A percentile compares a stretch with the other conserved stretches of the same genome.
Evolutionary conservation across 2,329 filamentous ascomycete genomes (phyloP).

Genomic region (Claviceps lovelessii): DNA sequence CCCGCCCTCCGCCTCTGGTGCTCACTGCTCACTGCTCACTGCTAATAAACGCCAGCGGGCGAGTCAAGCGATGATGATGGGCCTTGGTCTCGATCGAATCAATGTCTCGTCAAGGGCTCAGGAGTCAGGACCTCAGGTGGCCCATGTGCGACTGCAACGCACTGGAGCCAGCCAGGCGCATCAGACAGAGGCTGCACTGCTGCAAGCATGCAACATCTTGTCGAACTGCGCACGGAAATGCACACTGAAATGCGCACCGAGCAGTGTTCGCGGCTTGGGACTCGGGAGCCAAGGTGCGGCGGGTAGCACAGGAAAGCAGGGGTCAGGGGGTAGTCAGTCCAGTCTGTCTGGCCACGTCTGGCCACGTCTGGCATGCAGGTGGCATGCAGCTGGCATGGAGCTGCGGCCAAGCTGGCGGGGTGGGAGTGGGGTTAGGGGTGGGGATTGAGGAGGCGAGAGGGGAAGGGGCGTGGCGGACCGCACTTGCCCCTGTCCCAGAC

Average conservation of each 20-base stretch:
- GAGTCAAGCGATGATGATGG: too few species aligned
- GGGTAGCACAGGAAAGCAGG: not conserved
- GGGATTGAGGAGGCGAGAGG: too few species aligned
- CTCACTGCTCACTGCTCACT: too few species aligned
- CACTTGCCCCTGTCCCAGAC: not conserved
- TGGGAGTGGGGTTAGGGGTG: too few species aligned
- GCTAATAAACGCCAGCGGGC: too few species aligned
- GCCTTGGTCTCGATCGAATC: not conserved
- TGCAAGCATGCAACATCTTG: not conserved
- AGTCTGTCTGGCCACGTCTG: not conserved
- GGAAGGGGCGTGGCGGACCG: too few species aligned
- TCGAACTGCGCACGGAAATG: not conserved
- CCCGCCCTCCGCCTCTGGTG: not conserved
- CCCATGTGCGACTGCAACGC: not conserved
- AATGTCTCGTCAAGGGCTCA: not conserved
- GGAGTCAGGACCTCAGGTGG: not conserved
- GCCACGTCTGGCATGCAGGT: not conserved
- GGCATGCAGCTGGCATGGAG: not conserved
- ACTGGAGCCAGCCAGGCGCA: not conserved
- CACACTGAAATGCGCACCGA: not conserved
- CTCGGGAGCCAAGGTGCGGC: not conserved
- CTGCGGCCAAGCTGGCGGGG: too few species aligned
- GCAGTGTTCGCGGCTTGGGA: not conserved
- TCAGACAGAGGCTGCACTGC: too few species aligned
- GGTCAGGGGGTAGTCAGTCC: not conserved